These are phyloP conservation scores for Suillus decipiens DNA, from an alignment of 768 basidiomycete species.

Conservation along the genomic window DNA sequence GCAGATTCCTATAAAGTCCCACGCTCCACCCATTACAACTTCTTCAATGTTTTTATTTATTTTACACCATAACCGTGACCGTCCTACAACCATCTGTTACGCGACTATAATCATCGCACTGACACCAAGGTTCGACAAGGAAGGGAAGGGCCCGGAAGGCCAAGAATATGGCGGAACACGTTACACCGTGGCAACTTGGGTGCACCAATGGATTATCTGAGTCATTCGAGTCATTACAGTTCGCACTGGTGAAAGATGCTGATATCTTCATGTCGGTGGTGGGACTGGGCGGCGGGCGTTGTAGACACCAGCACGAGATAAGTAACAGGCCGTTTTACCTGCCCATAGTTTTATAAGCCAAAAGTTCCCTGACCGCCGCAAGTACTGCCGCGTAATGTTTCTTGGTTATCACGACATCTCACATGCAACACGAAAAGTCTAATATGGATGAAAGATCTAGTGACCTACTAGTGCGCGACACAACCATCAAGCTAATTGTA, in stretches of 20 bases:
- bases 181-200: slow-evolving; percentile 22
- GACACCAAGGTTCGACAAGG: slow-evolving; percentile 25
- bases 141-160: slow-evolving; percentile 39
- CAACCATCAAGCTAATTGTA: too few relatives aligned
- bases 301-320: background rate
- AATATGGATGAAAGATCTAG: too few relatives aligned
- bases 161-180: slow-evolving; percentile 50
- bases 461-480: too few relatives aligned
- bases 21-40: background rate
- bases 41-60: too few relatives aligned
- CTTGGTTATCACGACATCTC: too few relatives aligned
- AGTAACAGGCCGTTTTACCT: background rate
- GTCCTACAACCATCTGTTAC: too few relatives aligned
- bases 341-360: too few relatives aligned
- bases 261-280: background rate
- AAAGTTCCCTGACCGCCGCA: too few relatives aligned
- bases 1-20: background rate
- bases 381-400: too few relatives aligned
- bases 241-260: slow-evolving; percentile 16
- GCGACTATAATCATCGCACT: background rate
- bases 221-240: slow-evolving; percentile 19
- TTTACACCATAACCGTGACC: too few relatives aligned
- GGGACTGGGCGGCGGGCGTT: too few relatives aligned
- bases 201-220: slow-evolving; percentile 21
- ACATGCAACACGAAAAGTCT: too few relatives aligned